Conservation (phyloP, 2,329 filamentous ascomycete species). For the Exophiala sp. region DNA sequence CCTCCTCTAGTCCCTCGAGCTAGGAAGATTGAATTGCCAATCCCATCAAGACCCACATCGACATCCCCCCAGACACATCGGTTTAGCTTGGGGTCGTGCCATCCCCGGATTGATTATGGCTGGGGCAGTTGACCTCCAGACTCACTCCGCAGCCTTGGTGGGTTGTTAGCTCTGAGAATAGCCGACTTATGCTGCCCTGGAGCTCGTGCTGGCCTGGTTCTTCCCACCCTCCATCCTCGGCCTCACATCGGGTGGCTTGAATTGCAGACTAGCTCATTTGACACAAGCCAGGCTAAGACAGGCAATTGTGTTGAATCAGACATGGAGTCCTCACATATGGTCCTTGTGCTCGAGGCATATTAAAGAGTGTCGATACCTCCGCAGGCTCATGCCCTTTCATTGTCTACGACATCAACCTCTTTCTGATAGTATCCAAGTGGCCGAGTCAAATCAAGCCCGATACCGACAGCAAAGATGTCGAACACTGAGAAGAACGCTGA, state of each 20-base stretch:
- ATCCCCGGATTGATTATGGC: not conserved
- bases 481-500: constrained; percentile 16
- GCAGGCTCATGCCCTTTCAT: not conserved
- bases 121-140: not conserved
- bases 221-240: constrained; percentile 13
- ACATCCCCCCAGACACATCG: not conserved
- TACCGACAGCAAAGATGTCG: constrained; percentile 15
- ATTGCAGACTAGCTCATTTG: constrained; percentile 1
- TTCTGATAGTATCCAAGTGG: not conserved
- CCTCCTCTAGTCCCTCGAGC: not conserved
- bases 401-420: constrained; percentile 8
- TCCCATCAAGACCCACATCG: not conserved
- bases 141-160: not conserved
- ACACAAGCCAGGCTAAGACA: too few species aligned
- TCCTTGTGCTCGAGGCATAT: not conserved
- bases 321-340: constrained; percentile 2
- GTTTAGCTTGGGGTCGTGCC: not conserved
- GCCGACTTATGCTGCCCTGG: not conserved
- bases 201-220: not conserved
- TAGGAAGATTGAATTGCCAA: not conserved
- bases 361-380: not conserved
- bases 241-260: constrained; percentile 16
- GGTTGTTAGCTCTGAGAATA: not conserved
- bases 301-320: too few species aligned
- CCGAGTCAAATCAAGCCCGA: not conserved